Evolutionary conservation across 768 basidiomycete species (phyloP).

Genomic region (Kwoniella bestiolae): DNA sequence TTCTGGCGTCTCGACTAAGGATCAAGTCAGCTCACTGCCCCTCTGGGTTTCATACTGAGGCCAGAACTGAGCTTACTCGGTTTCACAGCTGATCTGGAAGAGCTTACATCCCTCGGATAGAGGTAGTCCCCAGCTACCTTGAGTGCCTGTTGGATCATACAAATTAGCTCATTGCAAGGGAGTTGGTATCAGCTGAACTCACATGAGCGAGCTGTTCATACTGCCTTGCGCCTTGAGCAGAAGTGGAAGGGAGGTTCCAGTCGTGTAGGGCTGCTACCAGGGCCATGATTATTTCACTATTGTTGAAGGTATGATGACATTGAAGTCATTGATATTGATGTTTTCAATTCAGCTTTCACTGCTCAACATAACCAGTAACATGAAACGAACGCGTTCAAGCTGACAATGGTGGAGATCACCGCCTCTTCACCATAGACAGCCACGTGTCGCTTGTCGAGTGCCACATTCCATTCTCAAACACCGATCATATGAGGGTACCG

Average conservation of each 20-base stretch:
- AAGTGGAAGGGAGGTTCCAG: conserved; percentile 45
- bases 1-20: conserved; percentile 40
- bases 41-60: neutral
- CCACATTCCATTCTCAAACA: neutral
- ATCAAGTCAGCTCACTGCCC: neutral
- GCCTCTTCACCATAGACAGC: neutral
- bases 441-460: neutral
- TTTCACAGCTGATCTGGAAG: conserved; percentile 18
- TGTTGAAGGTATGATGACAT: too few relatives aligned
- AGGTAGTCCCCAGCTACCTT: conserved; percentile 27
- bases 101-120: conserved; percentile 36
- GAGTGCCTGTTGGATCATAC: conserved; percentile 21
- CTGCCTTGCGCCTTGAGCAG: conserved; percentile 33
- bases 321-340: neutral
- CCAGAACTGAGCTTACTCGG: conserved; percentile 21
- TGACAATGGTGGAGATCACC: neutral
- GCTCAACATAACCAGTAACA: neutral
- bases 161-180: neutral
- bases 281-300: conserved; percentile 28
- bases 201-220: conserved; percentile 40
- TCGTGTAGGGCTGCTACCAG: conserved; percentile 34
- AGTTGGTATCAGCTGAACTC: neutral
- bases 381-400: neutral
- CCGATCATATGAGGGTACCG: neutral
- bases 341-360: neutral